Base-by-base conservation (phyloP, 257 asterid genomes). In the Parsonsia alboflavescens region DNA sequence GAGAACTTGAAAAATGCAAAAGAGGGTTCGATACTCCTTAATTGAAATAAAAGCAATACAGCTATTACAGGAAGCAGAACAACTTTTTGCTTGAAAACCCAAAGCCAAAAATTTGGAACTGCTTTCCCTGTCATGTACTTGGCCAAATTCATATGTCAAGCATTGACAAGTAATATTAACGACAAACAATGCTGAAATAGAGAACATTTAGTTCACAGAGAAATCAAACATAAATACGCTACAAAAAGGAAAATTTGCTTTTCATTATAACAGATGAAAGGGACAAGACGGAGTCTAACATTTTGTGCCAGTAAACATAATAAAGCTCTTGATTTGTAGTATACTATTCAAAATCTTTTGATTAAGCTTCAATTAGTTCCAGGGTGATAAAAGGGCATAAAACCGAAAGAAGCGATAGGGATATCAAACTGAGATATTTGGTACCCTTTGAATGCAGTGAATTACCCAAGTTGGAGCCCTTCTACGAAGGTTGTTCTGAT, bases 361-460 rank as follows among this genome's bases (percentile, higher is more conserved):
- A 17, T 7, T 16, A 8, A 30, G 45, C 6, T 26, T 36, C 16
- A 33, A 63, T 63, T 5, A 12, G 1, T 63, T 63, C 1, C 21
- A 63, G 36, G 73, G 36, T 42, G 53, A 76, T 26, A 46, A 22
- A 19, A 33, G 11, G 58, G 44, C 50, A 92, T 49, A 80, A 76
- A 90, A 80, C 97, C 99, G 16, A 88, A 87, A 49, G 75, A 73
- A 3, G 97, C 96, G 77, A 95, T 90, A 7, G 99, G 99, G 70
- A 90, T 79, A 77, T 95, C 97, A 84, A 92, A 95, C 81, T 95
- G 99, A 19, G 99, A 95, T 62, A 95, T 95, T 87, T 90, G 99
- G 79, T 95, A 95, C 76, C 98, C 98, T 83, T 95, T 95, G 11
- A n/a, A n/a, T n/a, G n/a, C n/a, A n/a, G n/a, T n/a, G n/a, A n/a